Base-by-base conservation (phyloP, 179 eudicot species). In the Silene noctiflora region DNA sequence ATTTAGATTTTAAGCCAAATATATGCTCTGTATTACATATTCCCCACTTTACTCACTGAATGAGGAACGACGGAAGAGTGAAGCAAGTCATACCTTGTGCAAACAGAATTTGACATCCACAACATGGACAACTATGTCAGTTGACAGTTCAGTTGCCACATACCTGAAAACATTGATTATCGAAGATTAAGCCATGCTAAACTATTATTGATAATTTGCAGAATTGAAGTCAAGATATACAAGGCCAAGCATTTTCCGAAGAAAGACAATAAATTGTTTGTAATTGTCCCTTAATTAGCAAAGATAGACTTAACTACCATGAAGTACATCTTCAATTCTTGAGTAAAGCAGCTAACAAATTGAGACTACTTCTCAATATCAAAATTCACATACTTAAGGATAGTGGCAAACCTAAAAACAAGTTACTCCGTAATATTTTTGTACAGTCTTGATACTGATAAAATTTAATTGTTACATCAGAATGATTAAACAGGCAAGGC, bases 91-190 rank as follows among this genome's bases (percentile, higher is more conserved):
- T 81, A 86, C 88, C 88, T 86, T 86, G 44, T 86, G 88, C 29
- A 86, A 81, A 83, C 84, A 79, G 82, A 86, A 86, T 75, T 81
- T 86, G 78, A 86, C 88, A 69, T 84, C 85, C 67, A 24, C 75
- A 35, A 86, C 88, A 53, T 74, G 79, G 76, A 86, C 81, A 27
- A 81, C 79, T 27, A 86, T 82, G 76, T 86, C 88, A 44, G 86
- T 81, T 65, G 88, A 81, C 60, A 86, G 82, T 75, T 86, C 88
- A 12, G 86, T 74, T 3, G 85, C 81, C 67, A 86, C 86, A 73
- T 79, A 86, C 79, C 88, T 86, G 86, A 67, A 77, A 71, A 56
- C 6, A 67, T 20, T 6, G 27, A 48, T 51, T 51, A 13, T 74
- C 60, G 73, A 35, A 60, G 51, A 19, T 84, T 73, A 75, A 1